Conservation (phyloP, 331 rosid species). For the Pyracantha coccinea region DNA sequence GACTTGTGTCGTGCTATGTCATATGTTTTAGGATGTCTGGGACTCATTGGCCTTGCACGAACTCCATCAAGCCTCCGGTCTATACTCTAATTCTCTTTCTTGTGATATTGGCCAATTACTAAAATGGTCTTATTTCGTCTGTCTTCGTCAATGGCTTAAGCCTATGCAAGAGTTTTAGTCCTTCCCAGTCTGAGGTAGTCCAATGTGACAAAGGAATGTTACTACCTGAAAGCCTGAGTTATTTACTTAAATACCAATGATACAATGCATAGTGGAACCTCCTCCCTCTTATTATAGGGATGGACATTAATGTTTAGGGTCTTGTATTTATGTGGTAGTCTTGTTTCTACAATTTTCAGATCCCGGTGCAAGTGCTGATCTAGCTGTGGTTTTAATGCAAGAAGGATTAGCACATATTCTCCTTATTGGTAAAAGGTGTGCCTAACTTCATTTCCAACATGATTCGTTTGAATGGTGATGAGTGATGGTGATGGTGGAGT, state of each 20-base stretch:
- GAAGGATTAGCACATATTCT: conserved; percentile 94
- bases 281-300: not conserved
- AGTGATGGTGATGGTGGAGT: not conserved
- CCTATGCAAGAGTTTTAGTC: not conserved
- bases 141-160: not conserved
- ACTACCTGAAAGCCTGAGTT: not conserved
- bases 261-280: not conserved
- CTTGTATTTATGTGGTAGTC: not conserved
- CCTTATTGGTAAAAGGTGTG: conserved; percentile 85
- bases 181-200: not conserved
- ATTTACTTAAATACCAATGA: not conserved
- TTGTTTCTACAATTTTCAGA: conserved; percentile 41
- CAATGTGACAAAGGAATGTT: not conserved
- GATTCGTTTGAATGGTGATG: not conserved
- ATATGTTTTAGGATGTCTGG: conserved; percentile 61
- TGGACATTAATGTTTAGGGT: not conserved
- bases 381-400: conserved; percentile 97
- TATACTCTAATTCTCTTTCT: conserved; percentile 1
- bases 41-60: conserved; percentile 78
- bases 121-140: not conserved
- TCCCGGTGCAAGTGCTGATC: conserved; percentile 93
- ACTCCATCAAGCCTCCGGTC: conserved; percentile 86
- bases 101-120: not conserved
- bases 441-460: not conserved
- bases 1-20: not conserved